Percentiles rank a stretch among this genome's conserved stretches.
Conservation (phyloP, 352 stramenopile species). For the Phytophthora brassicae region DNA sequence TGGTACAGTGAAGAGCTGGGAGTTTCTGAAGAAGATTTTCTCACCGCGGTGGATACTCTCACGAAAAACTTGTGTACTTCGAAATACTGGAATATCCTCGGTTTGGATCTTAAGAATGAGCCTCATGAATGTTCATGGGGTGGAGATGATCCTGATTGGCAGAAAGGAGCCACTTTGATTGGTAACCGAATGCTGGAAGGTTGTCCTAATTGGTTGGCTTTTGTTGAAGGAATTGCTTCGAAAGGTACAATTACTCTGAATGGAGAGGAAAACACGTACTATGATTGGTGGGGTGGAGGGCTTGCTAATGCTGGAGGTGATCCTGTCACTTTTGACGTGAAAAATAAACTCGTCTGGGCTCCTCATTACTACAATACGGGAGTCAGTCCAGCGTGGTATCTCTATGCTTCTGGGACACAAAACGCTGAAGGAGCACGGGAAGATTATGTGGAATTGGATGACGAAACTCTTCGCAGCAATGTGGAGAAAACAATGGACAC, state of each 20-base stretch:
- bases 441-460: conserved; percentile 55
- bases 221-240: conserved; percentile 65
- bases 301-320: conserved; percentile 43
- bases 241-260: conserved; percentile 47
- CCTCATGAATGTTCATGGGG: conserved; percentile 60
- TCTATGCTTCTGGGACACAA: conserved; percentile 52
- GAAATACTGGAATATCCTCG: conserved; percentile 73
- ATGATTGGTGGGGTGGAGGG: conserved; percentile 72
- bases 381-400: conserved; percentile 62
- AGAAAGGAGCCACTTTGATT: conserved; percentile 58
- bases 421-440: conserved; percentile 26
- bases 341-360: conserved; percentile 71
- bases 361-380: conserved; percentile 80
- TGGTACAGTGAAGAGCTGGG: conserved; percentile 59
- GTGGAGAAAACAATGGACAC: conserved; percentile 64
- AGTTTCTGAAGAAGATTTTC: conserved; percentile 58
- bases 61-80: conserved; percentile 55
- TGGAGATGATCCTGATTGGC: conserved; percentile 45
- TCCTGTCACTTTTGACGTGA: conserved; percentile 42
- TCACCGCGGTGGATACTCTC: conserved; percentile 52
- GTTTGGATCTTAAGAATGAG: conserved; percentile 77
- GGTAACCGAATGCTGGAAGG: conserved; percentile 65
- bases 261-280: conserved; percentile 43
- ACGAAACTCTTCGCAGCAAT: conserved; percentile 52
- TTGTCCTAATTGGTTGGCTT: conserved; percentile 65